A percentile compares a stretch with the other conserved stretches of the same genome.
These are phyloP conservation scores for Fusarium pseudoanthophilum DNA, from an alignment of 2,329 filamentous ascomycete species.

Conservation along the genomic window DNA sequence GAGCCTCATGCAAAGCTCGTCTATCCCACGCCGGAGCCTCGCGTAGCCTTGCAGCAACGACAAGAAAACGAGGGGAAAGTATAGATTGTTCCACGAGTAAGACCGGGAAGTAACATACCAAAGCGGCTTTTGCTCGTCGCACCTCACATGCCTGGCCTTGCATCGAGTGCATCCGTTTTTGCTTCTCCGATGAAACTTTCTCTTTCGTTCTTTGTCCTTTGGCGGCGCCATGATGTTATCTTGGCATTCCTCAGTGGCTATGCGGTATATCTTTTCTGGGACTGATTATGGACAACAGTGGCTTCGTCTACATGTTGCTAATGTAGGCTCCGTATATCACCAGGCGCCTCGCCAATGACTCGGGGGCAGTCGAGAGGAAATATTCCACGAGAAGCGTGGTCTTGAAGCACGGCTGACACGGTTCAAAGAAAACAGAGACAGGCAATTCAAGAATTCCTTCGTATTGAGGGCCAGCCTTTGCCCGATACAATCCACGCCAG, in stretches of 20 bases:
- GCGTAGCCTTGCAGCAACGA: slow-evolving; percentile 37
- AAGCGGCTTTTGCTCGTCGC: slow-evolving; percentile 57
- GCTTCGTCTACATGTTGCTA: slow-evolving; percentile 39
- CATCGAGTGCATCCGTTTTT: slow-evolving; percentile 53
- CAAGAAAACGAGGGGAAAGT: slow-evolving; percentile 25
- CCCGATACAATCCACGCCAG: slow-evolving; percentile 43
- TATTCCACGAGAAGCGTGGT: slow-evolving; percentile 38
- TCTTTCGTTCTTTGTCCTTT: slow-evolving; percentile 52
- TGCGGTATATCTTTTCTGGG: slow-evolving; percentile 29
- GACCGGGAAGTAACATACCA: slow-evolving; percentile 51
- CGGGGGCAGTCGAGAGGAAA: slow-evolving; percentile 43
- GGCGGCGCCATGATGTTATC: slow-evolving; percentile 48
- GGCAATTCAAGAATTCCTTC: slow-evolving; percentile 41
- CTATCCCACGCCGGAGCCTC: slow-evolving; percentile 27
- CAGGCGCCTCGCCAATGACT: slow-evolving; percentile 32
- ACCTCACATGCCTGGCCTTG: slow-evolving; percentile 56
- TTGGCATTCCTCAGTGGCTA: slow-evolving; percentile 26
- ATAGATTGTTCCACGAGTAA: slow-evolving; percentile 23
- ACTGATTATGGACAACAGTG: slow-evolving; percentile 11
- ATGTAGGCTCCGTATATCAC: slow-evolving; percentile 38
- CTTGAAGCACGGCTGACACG: slow-evolving; percentile 38
- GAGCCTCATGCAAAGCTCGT: slow-evolving; percentile 40
- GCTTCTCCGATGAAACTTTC: slow-evolving; percentile 52
- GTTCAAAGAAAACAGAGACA: slow-evolving; percentile 38
- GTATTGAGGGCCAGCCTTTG: slow-evolving; percentile 45